Evolutionary conservation across 495 filamentous ascomycete species (phyloP).

Genomic region (Podospora appendiculata): DNA sequence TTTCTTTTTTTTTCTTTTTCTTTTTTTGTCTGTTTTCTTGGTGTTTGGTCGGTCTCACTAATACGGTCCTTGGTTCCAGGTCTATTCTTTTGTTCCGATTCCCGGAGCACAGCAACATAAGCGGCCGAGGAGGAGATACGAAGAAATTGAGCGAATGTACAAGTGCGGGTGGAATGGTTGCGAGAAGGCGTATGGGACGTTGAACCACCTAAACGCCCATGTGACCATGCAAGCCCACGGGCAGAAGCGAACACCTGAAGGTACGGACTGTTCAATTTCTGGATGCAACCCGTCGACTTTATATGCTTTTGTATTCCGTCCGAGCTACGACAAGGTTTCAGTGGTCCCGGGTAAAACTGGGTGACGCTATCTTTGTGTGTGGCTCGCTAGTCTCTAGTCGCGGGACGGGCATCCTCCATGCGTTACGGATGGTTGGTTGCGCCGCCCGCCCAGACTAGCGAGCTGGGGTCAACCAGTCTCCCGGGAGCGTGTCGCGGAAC

Average conservation of each 20-base stretch:
- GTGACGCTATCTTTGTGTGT: background rate
- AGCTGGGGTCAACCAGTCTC: conserved; percentile 8
- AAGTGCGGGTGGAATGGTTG: conserved; percentile 98
- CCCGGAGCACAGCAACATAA: conserved; percentile 97
- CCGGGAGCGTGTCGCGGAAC: background rate
- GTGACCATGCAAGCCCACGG: conserved; percentile 98
- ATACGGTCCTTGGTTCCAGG: conserved; percentile 39
- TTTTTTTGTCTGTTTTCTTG: no score
- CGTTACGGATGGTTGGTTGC: conserved; percentile 2
- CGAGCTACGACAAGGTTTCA: background rate
- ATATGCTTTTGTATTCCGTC: background rate
- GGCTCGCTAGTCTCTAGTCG: conserved; percentile 11
- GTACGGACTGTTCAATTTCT: conserved; percentile 44
- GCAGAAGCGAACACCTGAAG: conserved; percentile 88
- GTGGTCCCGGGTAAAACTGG: conserved; percentile 4
- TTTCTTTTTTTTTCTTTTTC: no score
- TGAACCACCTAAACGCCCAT: conserved; percentile 95
- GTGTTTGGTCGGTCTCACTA: background rate
- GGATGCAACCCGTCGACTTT: background rate
- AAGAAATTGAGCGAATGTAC: conserved; percentile 99
- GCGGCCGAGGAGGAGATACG: conserved; percentile 85
- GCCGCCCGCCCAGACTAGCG: conserved; percentile 8
- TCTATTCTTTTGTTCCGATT: conserved; percentile 98
- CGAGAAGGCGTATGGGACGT: conserved; percentile 93
- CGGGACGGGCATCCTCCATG: conserved; percentile 4